Evolutionary conservation across 139 green algal species (phyloP).

Genomic region (Auxenochlorella protothecoides): DNA sequence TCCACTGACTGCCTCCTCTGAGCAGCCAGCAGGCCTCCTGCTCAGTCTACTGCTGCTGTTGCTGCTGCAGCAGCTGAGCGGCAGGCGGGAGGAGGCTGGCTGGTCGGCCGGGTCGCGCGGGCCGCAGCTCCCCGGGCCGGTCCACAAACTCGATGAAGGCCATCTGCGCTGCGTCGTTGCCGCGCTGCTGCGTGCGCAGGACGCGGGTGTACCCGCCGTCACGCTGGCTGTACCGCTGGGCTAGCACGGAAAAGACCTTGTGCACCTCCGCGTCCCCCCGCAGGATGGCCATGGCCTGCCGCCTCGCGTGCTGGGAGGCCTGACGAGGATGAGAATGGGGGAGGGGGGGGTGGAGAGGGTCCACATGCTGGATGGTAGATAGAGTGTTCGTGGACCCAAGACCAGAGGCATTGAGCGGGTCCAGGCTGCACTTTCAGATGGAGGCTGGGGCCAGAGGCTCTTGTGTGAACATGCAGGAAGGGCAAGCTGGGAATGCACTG

Average conservation of each 20-base stretch:
- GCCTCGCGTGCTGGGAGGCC: slow-evolving; percentile 45
- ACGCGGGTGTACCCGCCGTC: slow-evolving; percentile 85
- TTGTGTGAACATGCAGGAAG: too few relatives aligned
- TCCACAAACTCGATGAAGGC: slow-evolving; percentile 90
- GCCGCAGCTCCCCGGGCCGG: slow-evolving; percentile 68
- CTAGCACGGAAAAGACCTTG: slow-evolving; percentile 80
- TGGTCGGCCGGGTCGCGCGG: slow-evolving; percentile 26
- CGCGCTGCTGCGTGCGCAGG: slow-evolving; percentile 47
- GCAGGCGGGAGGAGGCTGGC: slow-evolving; percentile 28
- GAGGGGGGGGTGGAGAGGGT: background rate
- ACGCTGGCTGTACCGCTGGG: slow-evolving; percentile 71
- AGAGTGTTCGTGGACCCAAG: too few relatives aligned
- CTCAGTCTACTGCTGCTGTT: too few relatives aligned
- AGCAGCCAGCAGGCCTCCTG: background rate
- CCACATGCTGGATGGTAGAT: too few relatives aligned
- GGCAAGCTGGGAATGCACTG: too few relatives aligned
- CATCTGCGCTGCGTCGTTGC: slow-evolving; percentile 69
- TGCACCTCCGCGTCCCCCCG: slow-evolving; percentile 55
- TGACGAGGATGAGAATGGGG: slow-evolving; percentile 21
- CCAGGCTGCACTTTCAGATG: too few relatives aligned
- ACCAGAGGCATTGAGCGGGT: too few relatives aligned
- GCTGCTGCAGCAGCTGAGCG: slow-evolving; percentile 22
- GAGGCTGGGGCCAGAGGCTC: too few relatives aligned
- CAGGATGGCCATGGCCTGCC: slow-evolving; percentile 53
- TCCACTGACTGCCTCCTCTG: background rate